Base-by-base conservation (phyloP, 768 basidiomycete genomes). In the Hypholoma fasciculare region DNA sequence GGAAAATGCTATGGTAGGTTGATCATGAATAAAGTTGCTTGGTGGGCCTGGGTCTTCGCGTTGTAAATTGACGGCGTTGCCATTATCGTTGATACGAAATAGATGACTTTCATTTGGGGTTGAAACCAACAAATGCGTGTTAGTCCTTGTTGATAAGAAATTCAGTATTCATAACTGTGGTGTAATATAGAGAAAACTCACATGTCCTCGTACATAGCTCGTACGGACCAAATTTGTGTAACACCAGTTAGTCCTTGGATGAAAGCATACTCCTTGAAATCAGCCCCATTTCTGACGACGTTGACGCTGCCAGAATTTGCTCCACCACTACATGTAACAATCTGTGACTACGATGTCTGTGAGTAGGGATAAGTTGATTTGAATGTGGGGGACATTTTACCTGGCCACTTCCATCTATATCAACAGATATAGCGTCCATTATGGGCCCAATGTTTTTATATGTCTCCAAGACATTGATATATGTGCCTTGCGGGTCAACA, bases 281-380 rank as follows among this genome's bases (percentile, higher is more conserved):
- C 89, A 6, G 92, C 91, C 2, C 94, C 94, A 56, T 86, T 91
- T 59, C 91, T 79, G 17, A 97, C 80, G 30, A 94, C 72, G 49
- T 89, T 87, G 14, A 97, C 65, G 9, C 88, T 86, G 2, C 95
- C 94, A 2, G 85, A 83, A 60, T 85, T 92, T 49, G 79, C 80
- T 1, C 85, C 89, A 5, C 95, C 95, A 3, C 92, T 95, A 65
- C 91, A 92, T 1, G 93, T 92, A 4, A 96, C 84, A 42, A 96
- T 82, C 69, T 90, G 87, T n/a, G 77, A 78, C 90, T 94, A 61
- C 1, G 42, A 14, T 37, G 49, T 13, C 13, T n/a, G 46, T 58
- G 12, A 57, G 54, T 23, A 49, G 14, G 36, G 9, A 17, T 19
- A 7, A 13, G 51, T 2, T 2, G 36, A 4, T 46, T 16, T 39